Evolutionary conservation across 345 rosid species (phyloP), one percentile per base, ranked within the genome.

Genomic region (Melaleuca quinquenervia): DNA sequence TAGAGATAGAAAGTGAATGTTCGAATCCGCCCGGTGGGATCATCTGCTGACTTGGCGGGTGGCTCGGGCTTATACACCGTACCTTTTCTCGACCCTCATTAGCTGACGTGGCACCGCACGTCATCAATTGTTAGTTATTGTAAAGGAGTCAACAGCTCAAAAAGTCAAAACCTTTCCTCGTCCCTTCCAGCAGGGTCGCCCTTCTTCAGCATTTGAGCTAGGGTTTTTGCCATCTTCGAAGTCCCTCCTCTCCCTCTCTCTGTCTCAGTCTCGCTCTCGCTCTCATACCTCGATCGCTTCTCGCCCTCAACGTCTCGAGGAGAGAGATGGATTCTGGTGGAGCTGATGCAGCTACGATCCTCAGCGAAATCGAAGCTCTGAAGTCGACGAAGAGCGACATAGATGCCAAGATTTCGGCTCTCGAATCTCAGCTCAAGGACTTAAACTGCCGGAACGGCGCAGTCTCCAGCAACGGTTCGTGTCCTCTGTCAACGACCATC

Each of bases 401-500:
- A 13, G 99, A 97, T n/a, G 82, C 82, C 21, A 93, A 88, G 90
- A 95, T 96, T 82, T 90, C 91, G 6, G 70, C 85, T 36, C 99
- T 96, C 76, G 98, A 95, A 87, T 91, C 95, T 80, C 93, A 89
- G 90, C 97, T 97, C 86, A 87, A 89, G 1, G 91, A 91, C 83
- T 54, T 87, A 64, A 85, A 54, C 48, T 86, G 8, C 50, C 84
- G 51, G 62, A 75, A 83, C 86, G 92, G 64, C 87, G 36, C 87
- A 87, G 91, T 89, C 41, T 52, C 87, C 2, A 88, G 88, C 86
- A 87, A 84, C 53, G 95, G 88, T 44, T 89, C 90, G 45, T 86
- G 82, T 45, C 91, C 90, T 84, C 36, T 85, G 53, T 48, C 84
- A 55, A 36, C 92, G 80, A 52, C 85, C 86, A 83, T 78, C 56